phyloP scores from a whole-genome alignment of 2,329 filamentous ascomycete species.

The Fonsecaea multimorphosa region DNA sequence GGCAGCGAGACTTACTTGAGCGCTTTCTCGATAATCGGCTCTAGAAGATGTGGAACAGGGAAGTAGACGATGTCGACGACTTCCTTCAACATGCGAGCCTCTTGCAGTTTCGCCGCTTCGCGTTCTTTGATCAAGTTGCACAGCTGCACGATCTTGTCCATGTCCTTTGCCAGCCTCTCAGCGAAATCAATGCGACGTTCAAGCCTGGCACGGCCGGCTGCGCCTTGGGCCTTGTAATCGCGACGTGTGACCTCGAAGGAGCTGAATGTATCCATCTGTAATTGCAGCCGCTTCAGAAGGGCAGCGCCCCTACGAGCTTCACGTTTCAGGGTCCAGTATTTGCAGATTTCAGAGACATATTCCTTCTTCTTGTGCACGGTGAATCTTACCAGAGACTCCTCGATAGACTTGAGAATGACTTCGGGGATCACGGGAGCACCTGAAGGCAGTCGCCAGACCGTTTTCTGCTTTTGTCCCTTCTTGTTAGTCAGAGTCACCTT shows the following conservation, averaged over 20 bases:
- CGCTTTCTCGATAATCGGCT: slow-evolving; percentile 79
- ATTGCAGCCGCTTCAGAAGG: slow-evolving; percentile 86
- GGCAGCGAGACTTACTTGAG: slow-evolving; percentile 68
- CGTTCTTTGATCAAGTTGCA: slow-evolving; percentile 74
- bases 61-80: slow-evolving; percentile 93
- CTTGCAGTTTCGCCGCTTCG: slow-evolving; percentile 77
- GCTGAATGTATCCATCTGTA: slow-evolving; percentile 95
- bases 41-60: slow-evolving; percentile 77
- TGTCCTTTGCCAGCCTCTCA: slow-evolving; percentile 68
- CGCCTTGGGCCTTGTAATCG: slow-evolving; percentile 95
- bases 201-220: slow-evolving; percentile 77
- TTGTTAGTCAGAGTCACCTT: slow-evolving; percentile 63
- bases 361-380: slow-evolving; percentile 79
- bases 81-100: slow-evolving; percentile 74
- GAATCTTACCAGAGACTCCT: slow-evolving; percentile 82
- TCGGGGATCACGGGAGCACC: slow-evolving; percentile 93
- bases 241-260: slow-evolving; percentile 96
- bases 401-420: slow-evolving; percentile 83
- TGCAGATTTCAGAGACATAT: slow-evolving; percentile 89
- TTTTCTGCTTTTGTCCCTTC: slow-evolving; percentile 65
- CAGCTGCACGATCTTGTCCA: slow-evolving; percentile 75
- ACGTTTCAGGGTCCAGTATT: slow-evolving; percentile 96
- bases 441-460: slow-evolving; percentile 88
- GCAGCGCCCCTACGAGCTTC: slow-evolving; percentile 91
- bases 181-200: slow-evolving; percentile 88